These are phyloP conservation scores for Dryas drummondii DNA, from an alignment of 306 rosid species.

Conservation along the genomic window DNA sequence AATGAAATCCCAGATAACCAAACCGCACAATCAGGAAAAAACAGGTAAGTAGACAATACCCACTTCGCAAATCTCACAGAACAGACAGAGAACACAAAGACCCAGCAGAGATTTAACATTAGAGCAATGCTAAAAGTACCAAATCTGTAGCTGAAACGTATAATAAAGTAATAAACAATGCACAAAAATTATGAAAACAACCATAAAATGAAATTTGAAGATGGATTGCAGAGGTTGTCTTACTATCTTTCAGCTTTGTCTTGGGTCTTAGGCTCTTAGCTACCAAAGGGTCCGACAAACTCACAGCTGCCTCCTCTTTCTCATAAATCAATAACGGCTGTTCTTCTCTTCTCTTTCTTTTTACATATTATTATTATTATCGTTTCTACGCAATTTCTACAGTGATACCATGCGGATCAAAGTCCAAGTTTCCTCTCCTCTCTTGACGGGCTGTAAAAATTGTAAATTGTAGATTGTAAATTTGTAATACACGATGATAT, in stretches of 20 bases:
- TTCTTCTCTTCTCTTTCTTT: background rate
- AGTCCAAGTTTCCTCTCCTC: background rate
- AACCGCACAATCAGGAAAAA: no score
- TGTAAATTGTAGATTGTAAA: background rate
- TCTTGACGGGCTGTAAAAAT: background rate
- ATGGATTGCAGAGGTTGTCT: no score
- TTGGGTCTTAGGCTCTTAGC: no score
- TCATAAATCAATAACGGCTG: conserved; percentile 9
- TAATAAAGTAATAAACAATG: background rate
- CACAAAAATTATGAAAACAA: background rate
- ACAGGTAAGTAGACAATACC: background rate
- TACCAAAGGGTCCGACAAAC: conserved; percentile 9
- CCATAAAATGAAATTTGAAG: no score
- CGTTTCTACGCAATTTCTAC: background rate
- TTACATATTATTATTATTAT: background rate
- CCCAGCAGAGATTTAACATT: conserved; percentile 13
- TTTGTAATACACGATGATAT: background rate
- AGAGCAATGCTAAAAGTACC: background rate
- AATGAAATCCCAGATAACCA: background rate
- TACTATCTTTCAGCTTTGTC: no score
- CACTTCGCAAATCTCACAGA: background rate
- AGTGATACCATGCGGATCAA: background rate
- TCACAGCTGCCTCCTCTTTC: conserved; percentile 5
- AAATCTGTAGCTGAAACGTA: no score
- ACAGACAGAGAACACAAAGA: background rate